Percentiles rank a stretch among this genome's conserved stretches.
These are phyloP conservation scores for Euphrasia arctica DNA, from an alignment of 305 asterid genomes.

Conservation along the genomic window DNA sequence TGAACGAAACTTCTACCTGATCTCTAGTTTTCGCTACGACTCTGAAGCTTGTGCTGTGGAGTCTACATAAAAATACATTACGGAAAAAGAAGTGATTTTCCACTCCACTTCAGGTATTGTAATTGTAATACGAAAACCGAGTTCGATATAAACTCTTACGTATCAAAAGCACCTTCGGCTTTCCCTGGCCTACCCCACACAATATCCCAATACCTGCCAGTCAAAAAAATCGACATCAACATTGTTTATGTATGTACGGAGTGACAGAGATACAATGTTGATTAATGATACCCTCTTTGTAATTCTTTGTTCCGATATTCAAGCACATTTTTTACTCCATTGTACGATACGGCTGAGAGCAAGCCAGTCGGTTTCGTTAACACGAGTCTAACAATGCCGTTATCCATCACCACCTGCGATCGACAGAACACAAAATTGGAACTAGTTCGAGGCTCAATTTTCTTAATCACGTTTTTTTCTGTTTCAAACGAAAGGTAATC, in stretches of 20 bases:
- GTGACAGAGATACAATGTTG: not conserved
- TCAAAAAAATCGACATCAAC: not conserved
- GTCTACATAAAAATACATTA: conserved; percentile 40
- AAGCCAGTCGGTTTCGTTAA: not conserved
- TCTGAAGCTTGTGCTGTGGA: conserved; percentile 33
- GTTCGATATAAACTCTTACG: conserved; percentile 27
- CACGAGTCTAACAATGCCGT: not conserved
- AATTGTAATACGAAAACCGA: not conserved
- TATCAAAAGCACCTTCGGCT: conserved; percentile 32
- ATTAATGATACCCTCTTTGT: not conserved
- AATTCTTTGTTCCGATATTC: not conserved
- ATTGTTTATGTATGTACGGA: not conserved
- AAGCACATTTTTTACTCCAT: not conserved
- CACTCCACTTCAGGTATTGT: not conserved
- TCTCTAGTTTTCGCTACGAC: conserved; percentile 40
- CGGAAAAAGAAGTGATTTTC: not conserved
- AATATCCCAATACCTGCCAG: conserved; percentile 64
- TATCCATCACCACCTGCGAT: not conserved
- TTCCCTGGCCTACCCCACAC: conserved; percentile 47
- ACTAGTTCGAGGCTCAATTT: too few species aligned
- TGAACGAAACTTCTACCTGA: conserved; percentile 63
- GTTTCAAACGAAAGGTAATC: too few species aligned
- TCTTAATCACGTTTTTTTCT: too few species aligned
- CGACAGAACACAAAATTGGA: too few species aligned
- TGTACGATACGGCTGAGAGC: not conserved